These are phyloP conservation scores for Kuraishia borneana DNA, from an alignment of 805 yeast genomes.

Conservation along the genomic window DNA sequence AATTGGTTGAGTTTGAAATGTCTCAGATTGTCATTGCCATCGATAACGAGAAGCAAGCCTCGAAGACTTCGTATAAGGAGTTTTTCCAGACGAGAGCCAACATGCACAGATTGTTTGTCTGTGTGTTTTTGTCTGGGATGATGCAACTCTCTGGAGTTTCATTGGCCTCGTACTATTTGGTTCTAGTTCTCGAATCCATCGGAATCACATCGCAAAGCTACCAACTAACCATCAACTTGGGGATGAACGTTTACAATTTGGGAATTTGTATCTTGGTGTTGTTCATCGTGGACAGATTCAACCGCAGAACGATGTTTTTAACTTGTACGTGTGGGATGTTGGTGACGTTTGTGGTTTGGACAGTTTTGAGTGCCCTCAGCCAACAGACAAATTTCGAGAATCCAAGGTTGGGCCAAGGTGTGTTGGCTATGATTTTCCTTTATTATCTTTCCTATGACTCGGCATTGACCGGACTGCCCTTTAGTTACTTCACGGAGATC, in stretches of 20 bases:
- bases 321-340: conserved; percentile 24
- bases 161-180: conserved; percentile 33
- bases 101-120: conserved; percentile 25
- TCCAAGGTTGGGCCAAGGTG: conserved; percentile 29
- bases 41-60: conserved; percentile 22
- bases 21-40: conserved; percentile 24
- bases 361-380: conserved; percentile 30
- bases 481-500: conserved; percentile 30
- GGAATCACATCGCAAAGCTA: conserved; percentile 34
- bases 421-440: conserved; percentile 39
- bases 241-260: conserved; percentile 35
- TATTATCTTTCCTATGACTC: conserved; percentile 9
- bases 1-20: conserved; percentile 23
- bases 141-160: conserved; percentile 35
- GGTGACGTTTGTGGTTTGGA: conserved; percentile 28
- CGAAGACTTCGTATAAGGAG: conserved; percentile 21
- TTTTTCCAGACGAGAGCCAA: conserved; percentile 23
- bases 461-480: conserved; percentile 34
- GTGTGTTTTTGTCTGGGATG: conserved; percentile 17
- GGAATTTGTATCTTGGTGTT: conserved; percentile 20
- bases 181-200: conserved; percentile 34
- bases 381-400: conserved; percentile 25
- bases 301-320: conserved; percentile 25
- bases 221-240: conserved; percentile 40
- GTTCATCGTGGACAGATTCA: conserved; percentile 16